Evolutionary conservation across 495 filamentous ascomycete genomes (phyloP), one percentile per base, ranked within the genome.

Genomic region (Daldinia decipiens): DNA sequence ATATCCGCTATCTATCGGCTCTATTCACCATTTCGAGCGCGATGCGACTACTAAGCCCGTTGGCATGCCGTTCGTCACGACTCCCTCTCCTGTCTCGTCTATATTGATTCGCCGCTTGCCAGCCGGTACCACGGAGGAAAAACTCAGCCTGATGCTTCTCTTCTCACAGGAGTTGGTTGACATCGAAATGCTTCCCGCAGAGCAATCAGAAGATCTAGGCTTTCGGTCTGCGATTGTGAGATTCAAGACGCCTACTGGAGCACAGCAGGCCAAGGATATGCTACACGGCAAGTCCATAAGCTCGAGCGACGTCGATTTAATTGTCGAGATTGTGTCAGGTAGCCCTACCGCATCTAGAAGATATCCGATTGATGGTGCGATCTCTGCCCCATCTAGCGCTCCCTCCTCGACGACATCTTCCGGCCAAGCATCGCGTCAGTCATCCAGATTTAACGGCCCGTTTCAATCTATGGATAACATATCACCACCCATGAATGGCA

Each of bases 161-260:
- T 96, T 94, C 76, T 92, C 93, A 27, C 92, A 95, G 74, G 93
- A 94, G 58, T 84, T 96, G 34, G 80, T 93, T 57, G 87, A 90
- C 70, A 87, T 89, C 56, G 90, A 95, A 64, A 87, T 96, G 68
- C 80, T 95, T 12, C 82, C 86, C 6, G 67, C 83, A 40, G 90
- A 92, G 5, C 81, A 85, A 57, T 85, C 89, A 5, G 87, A 91
- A 62, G 93, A 96, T 73, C 79, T 82, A n/a, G 89, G 89, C 19
- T 94, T 90, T 76, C 80, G 88, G 34, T 89, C 89, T 40, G 94
- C 93, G 53, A 81, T 96, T 55, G 88, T 93, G 62, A 88, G 85
- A 64, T 97, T 97, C 81, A 86, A 86, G 67, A 87, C 88, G 29
- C 73, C 88, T 64, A 83, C 84, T 19, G 92, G 90, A 62, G 94